Evolutionary conservation across 2,329 filamentous ascomycete genomes (phyloP).

Genomic region (Clarireedia hainanense): DNA sequence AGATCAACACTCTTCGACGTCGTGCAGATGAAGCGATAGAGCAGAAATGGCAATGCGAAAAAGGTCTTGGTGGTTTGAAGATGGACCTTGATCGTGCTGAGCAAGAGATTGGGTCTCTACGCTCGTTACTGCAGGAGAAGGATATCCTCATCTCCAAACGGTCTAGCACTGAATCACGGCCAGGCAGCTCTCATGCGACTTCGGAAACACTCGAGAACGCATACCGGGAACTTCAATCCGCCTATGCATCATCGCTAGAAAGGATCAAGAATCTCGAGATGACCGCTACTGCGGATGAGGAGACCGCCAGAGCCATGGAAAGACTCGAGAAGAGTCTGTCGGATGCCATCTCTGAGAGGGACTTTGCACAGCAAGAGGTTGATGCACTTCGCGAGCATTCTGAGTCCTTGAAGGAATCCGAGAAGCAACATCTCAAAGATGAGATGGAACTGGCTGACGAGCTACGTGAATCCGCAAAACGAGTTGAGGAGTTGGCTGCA

Average conservation of each 20-base stretch:
- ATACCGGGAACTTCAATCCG: conserved; percentile 67
- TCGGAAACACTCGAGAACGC: conserved; percentile 67
- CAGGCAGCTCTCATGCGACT: conserved; percentile 44
- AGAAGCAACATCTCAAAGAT: conserved; percentile 47
- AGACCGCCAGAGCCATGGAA: conserved; percentile 53
- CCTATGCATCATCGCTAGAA: conserved; percentile 58
- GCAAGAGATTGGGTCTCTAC: conserved; percentile 81
- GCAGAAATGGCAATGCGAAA: conserved; percentile 94
- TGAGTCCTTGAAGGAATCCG: conserved; percentile 47
- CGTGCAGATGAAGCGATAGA: conserved; percentile 90
- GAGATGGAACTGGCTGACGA: conserved; percentile 61
- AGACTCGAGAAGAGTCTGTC: conserved; percentile 62
- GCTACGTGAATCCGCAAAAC: conserved; percentile 63
- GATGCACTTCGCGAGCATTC: conserved; percentile 54
- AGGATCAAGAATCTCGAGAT: conserved; percentile 58
- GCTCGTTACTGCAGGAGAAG: conserved; percentile 69
- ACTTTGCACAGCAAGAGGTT: conserved; percentile 61
- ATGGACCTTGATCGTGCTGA: conserved; percentile 96
- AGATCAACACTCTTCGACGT: conserved; percentile 75
- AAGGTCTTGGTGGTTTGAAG: conserved; percentile 78
- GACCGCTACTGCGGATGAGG: conserved; percentile 43
- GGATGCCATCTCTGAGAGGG: conserved; percentile 61
- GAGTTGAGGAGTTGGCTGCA: conserved; percentile 70
- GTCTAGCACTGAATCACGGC: conserved; percentile 36
- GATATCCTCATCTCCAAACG: conserved; percentile 64